phyloP scores from a whole-genome alignment of 371 early-diverging fungal genomes.

The Fennellomyces sp. region DNA sequence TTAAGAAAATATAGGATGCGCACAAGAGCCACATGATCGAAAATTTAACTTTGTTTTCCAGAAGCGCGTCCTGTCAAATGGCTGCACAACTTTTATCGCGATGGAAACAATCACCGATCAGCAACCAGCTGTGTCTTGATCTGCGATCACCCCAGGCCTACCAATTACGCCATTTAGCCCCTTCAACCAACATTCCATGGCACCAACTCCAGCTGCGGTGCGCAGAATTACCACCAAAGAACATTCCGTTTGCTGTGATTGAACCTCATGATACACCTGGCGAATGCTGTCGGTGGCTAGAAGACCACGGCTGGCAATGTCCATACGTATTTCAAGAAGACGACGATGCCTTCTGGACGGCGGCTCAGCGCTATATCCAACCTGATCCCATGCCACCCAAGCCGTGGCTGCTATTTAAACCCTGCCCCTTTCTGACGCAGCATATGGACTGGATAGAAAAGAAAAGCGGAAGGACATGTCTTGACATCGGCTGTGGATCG shows the following conservation, averaged over 20 bases:
- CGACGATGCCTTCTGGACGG: constrained; percentile 14
- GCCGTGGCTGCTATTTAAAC: constrained; percentile 33
- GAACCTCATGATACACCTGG: constrained; percentile 19
- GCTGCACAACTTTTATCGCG: background rate
- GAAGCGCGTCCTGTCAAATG: background rate
- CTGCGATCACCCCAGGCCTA: constrained; percentile 26
- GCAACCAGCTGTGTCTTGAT: constrained; percentile 32
- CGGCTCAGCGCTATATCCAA: background rate
- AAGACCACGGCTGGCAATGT: constrained; percentile 40
- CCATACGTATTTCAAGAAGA: constrained; percentile 37
- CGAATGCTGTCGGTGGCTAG: constrained; percentile 25
- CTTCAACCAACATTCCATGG: constrained; percentile 49
- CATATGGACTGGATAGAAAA: constrained; percentile 29
- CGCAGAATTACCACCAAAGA: constrained; percentile 46
- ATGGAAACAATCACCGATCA: constrained; percentile 18
- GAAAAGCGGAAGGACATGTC: constrained; percentile 14
- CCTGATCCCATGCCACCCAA: background rate
- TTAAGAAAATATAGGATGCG: no score
- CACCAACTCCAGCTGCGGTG: constrained; percentile 27
- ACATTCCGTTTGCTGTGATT: constrained; percentile 41
- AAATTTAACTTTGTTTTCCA: no score
- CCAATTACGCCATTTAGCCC: constrained; percentile 19
- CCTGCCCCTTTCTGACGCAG: constrained; percentile 32
- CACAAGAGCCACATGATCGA: no score
- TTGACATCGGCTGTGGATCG: constrained; percentile 54